Conservation (phyloP, 1,139 yeast species). For the Taiozyma sp. region DNA sequence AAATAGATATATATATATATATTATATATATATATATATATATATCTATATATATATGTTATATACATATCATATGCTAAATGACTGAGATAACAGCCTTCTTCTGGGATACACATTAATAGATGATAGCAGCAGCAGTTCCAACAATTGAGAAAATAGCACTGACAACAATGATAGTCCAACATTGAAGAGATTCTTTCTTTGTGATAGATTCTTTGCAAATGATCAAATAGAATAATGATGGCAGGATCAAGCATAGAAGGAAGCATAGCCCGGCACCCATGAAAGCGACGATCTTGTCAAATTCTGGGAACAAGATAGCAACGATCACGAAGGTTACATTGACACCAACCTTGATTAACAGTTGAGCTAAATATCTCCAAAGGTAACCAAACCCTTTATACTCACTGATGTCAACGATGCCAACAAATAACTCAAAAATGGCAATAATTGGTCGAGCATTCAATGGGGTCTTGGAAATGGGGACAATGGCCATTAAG, state of each 20-base stretch:
- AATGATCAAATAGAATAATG: conserved; percentile 60
- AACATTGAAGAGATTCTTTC: conserved; percentile 36
- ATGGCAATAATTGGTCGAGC: conserved; percentile 85
- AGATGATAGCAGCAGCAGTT: conserved; percentile 34
- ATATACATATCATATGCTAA: background rate
- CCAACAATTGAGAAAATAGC: conserved; percentile 48
- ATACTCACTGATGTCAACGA: conserved; percentile 26
- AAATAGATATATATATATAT: too few species aligned
- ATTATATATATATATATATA: too few species aligned
- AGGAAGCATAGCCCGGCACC: conserved; percentile 82
- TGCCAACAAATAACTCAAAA: conserved; percentile 41
- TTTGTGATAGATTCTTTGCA: conserved; percentile 43
- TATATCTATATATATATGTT: too few species aligned
- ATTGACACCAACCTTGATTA: conserved; percentile 36
- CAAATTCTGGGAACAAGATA: conserved; percentile 68
- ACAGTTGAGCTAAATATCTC: conserved; percentile 12
- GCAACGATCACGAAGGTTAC: conserved; percentile 45
- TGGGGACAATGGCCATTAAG: conserved; percentile 75
- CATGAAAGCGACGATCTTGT: conserved; percentile 74
- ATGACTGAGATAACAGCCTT: background rate
- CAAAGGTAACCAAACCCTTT: conserved; percentile 18
- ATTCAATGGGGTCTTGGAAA: conserved; percentile 83
- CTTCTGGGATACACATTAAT: conserved; percentile 1
- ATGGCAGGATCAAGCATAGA: conserved; percentile 76
- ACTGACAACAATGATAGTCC: conserved; percentile 43